phyloP scores from a whole-genome alignment of 78 protist species.

The Dictyostelium firmibasis region DNA sequence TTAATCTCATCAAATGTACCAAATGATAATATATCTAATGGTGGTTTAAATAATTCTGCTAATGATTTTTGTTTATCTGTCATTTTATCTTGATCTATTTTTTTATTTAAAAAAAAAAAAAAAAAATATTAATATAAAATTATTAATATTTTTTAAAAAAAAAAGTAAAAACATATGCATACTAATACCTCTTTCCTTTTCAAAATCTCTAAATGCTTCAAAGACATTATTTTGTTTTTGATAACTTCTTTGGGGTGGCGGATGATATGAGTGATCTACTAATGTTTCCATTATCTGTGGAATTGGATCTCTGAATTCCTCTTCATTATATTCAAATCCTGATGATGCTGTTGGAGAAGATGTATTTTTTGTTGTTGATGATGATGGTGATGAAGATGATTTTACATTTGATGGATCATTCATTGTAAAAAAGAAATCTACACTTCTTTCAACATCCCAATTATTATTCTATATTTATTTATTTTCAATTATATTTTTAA shows the following conservation, averaged over 20 bases:
- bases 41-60: slow-evolving; percentile 74
- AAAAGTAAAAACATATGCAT: neutral
- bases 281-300: slow-evolving; percentile 15
- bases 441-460: slow-evolving; percentile 66
- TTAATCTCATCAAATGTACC: slow-evolving; percentile 55
- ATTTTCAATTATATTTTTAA: neutral
- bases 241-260: neutral
- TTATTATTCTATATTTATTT: slow-evolving; percentile 18
- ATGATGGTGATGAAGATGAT: neutral
- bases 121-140: neutral
- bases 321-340: slow-evolving; percentile 4
- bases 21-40: slow-evolving; percentile 55
- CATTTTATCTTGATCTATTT: neutral
- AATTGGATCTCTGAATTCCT: slow-evolving; percentile 60
- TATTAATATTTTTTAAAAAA: neutral
- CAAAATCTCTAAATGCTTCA: slow-evolving; percentile 69
- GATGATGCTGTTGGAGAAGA: neutral
- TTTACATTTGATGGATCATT: neutral
- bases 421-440: slow-evolving; percentile 35
- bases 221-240: slow-evolving; percentile 33
- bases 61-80: slow-evolving; percentile 55
- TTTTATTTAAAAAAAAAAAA: neutral
- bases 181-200: slow-evolving; percentile 20
- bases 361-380: neutral
- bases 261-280: neutral